Percentiles rank a stretch among this genome's conserved stretches.
Conservation (phyloP, 305 asterid species). For the Salvia sclarea region DNA sequence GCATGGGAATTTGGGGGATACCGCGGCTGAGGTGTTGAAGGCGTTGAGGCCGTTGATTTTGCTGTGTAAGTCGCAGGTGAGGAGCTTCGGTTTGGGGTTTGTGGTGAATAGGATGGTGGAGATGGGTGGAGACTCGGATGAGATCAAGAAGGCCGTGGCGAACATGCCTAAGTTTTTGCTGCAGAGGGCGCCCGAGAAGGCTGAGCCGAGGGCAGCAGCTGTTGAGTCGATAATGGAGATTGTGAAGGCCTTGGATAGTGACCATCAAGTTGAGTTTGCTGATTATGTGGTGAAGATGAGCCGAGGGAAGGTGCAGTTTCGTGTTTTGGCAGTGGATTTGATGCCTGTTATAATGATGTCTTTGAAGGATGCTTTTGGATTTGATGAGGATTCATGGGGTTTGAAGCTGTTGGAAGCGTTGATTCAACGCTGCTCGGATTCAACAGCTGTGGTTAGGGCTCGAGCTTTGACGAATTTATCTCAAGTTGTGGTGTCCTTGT, state of each 20-base stretch:
- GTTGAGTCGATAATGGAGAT: conserved; percentile 76
- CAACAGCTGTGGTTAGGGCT: conserved; percentile 69
- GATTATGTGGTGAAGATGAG: conserved; percentile 75
- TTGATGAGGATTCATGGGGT: conserved; percentile 62
- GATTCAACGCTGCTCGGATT: conserved; percentile 83
- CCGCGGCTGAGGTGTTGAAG: conserved; percentile 78
- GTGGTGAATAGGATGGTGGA: conserved; percentile 60
- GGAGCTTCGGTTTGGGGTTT: conserved; percentile 66
- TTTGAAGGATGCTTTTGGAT: conserved; percentile 49
- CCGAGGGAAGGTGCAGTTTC: conserved; percentile 73
- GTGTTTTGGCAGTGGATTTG: conserved; percentile 87
- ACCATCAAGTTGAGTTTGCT: conserved; percentile 59
- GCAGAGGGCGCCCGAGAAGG: conserved; percentile 77
- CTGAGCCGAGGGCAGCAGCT: conserved; percentile 79
- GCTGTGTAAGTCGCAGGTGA: conserved; percentile 54
- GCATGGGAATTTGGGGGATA: conserved; percentile 70
- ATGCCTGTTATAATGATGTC: conserved; percentile 53
- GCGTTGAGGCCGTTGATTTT: conserved; percentile 61
- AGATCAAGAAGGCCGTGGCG: conserved; percentile 57
- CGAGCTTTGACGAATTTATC: conserved; percentile 79
- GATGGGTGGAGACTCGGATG: conserved; percentile 47
- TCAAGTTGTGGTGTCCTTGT: conserved; percentile 56
- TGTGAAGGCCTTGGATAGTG: conserved; percentile 62
- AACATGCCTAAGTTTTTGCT: conserved; percentile 79
- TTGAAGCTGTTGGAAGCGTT: conserved; percentile 63